Percentiles rank a stretch among this genome's conserved stretches.
These are phyloP conservation scores for Russula lepida DNA, from an alignment of 768 basidiomycete genomes.

Conservation along the genomic window DNA sequence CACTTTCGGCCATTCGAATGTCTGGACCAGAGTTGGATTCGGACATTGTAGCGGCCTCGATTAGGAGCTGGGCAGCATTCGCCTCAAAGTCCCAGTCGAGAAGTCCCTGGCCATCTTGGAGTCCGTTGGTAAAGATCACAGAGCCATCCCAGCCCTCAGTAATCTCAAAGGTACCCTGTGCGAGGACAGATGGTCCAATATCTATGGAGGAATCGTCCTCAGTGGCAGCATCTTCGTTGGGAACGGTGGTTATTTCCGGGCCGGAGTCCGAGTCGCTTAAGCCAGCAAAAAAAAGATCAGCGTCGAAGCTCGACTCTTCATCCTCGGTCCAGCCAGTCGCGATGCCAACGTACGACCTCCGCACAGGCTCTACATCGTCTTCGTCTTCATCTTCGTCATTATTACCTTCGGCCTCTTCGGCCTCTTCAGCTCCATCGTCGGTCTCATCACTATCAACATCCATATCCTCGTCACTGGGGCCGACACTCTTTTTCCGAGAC, in stretches of 20 bases:
- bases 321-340: conserved; percentile 75
- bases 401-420: conserved; percentile 39
- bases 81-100: conserved; percentile 67
- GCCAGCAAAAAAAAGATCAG: conserved; percentile 77
- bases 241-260: conserved; percentile 31
- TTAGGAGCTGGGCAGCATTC: conserved; percentile 40
- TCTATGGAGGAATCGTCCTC: conserved; percentile 28
- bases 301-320: conserved; percentile 71
- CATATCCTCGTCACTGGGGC: conserved; percentile 50
- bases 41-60: conserved; percentile 41
- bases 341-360: conserved; percentile 48
- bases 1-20: conserved; percentile 38
- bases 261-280: conserved; percentile 46
- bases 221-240: conserved; percentile 24
- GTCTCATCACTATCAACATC: conserved; percentile 50
- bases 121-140: conserved; percentile 61
- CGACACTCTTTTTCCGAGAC: conserved; percentile 15
- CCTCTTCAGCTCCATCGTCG: conserved; percentile 51
- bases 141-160: conserved; percentile 70
- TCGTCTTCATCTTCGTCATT: conserved; percentile 35
- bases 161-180: conserved; percentile 45
- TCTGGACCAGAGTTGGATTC: conserved; percentile 35
- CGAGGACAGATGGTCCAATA: neutral
- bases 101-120: conserved; percentile 45
- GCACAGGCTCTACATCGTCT: conserved; percentile 26